A percentile compares a stretch with the other conserved stretches of the same genome.
Conservation (phyloP, 2,329 filamentous ascomycete genomes). For the Pseudogymnoascus sp. region DNA sequence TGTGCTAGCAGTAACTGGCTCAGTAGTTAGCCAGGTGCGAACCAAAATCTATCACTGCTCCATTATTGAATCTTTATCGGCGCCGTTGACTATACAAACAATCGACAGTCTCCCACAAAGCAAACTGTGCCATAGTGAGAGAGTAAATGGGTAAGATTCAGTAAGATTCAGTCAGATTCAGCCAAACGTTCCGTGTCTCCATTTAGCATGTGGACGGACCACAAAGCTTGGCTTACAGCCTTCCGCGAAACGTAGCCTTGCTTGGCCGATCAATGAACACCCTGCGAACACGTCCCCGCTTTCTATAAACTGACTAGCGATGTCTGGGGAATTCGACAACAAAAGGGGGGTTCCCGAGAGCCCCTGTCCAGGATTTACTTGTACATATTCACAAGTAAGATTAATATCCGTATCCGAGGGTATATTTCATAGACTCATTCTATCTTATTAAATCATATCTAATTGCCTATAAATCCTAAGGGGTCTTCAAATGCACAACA, state of each 20-base stretch:
- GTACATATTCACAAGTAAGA: not conserved
- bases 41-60: not conserved
- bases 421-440: not conserved
- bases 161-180: too few species aligned
- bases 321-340: not conserved
- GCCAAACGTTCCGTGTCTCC: not conserved
- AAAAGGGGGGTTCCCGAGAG: not conserved
- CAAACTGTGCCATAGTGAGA: not conserved
- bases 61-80: not conserved
- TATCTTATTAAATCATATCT: not conserved
- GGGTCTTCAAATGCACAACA: not conserved
- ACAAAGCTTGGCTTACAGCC: not conserved
- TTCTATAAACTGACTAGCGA: not conserved
- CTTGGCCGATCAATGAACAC: not conserved
- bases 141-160: not conserved
- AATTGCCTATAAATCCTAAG: not conserved
- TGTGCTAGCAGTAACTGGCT: not conserved
- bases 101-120: not conserved
- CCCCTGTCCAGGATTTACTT: not conserved
- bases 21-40: constrained; percentile 1
- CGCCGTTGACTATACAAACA: not conserved
- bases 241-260: not conserved
- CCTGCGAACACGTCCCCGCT: not conserved
- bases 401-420: not conserved
- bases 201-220: constrained; percentile 5